Conservation (phyloP, 2,329 filamentous ascomycete species). For the Hypoxylon sp. region DNA sequence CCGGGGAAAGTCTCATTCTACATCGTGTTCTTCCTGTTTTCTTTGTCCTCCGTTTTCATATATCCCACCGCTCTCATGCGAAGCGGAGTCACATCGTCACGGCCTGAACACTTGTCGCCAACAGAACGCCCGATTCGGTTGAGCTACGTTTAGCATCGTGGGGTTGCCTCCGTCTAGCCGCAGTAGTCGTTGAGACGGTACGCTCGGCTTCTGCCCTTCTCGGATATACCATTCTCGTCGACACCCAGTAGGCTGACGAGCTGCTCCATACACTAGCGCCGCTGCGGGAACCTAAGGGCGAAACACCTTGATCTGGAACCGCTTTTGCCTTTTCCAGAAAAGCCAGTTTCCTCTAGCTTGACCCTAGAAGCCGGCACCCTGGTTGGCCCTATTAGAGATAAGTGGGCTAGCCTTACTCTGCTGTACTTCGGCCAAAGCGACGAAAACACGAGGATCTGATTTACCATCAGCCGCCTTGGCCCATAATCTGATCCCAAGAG, state of each 20-base stretch:
- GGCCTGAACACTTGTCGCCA: conserved; percentile 7
- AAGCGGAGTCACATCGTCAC: conserved; percentile 4
- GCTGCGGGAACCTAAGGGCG: conserved; percentile 31
- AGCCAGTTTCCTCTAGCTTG: conserved; percentile 35
- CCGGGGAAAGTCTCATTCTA: conserved; percentile 23
- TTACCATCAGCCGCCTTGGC: conserved; percentile 30
- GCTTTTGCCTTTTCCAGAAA: conserved; percentile 43
- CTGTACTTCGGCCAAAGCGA: conserved; percentile 34
- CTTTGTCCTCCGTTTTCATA: conserved; percentile 6
- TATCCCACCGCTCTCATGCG: conserved; percentile 8
- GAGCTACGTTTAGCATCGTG: conserved; percentile 14
- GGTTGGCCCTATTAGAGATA: conserved; percentile 28
- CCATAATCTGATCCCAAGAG: conserved; percentile 23
- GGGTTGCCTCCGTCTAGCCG: conserved; percentile 9
- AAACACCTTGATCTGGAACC: conserved; percentile 41
- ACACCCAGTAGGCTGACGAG: conserved; percentile 20
- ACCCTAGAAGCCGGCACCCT: conserved; percentile 31
- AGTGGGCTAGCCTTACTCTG: conserved; percentile 42
- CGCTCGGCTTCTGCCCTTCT: conserved; percentile 25
- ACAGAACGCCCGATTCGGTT: conserved; percentile 31
- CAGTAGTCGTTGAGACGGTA: conserved; percentile 9
- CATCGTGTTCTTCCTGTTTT: conserved; percentile 14
- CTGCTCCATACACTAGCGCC: conserved; percentile 38
- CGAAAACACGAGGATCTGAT: conserved; percentile 31
- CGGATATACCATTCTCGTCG: conserved; percentile 37